Conservation (phyloP, 805 yeast species). For the Candida wancherniae region DNA sequence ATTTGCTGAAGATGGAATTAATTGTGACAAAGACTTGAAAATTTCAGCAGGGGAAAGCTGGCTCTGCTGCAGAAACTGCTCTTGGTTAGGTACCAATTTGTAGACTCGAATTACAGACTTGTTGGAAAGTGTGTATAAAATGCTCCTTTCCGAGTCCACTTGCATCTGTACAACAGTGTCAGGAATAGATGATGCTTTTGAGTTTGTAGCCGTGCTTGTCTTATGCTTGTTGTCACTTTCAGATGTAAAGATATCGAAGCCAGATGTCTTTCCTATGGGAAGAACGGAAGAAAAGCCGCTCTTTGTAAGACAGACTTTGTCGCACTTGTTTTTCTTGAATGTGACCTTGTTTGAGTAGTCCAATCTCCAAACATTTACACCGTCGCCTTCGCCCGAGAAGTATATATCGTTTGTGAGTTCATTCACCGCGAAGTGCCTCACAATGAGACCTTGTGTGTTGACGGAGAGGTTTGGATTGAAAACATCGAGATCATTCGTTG, state of each 20-base stretch:
- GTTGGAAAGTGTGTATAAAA: conserved; percentile 78
- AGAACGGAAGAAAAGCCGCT: conserved; percentile 43
- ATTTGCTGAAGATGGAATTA: conserved; percentile 54
- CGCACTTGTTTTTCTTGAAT: conserved; percentile 82
- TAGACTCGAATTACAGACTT: conserved; percentile 80
- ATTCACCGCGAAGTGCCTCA: conserved; percentile 55
- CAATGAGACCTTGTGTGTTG: conserved; percentile 72
- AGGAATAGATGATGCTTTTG: conserved; percentile 24
- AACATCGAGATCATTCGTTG: conserved; percentile 51
- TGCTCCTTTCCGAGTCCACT: conserved; percentile 71
- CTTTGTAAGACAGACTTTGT: conserved; percentile 76
- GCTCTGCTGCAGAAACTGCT: conserved; percentile 32
- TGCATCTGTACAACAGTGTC: conserved; percentile 62
- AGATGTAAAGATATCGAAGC: conserved; percentile 27
- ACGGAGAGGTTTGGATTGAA: conserved; percentile 81
- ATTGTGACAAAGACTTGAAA: conserved; percentile 43
- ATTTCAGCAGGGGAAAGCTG: conserved; percentile 43
- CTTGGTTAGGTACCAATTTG: conserved; percentile 45
- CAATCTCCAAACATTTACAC: conserved; percentile 79
- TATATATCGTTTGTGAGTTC: conserved; percentile 72
- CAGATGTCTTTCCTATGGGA: conserved; percentile 31
- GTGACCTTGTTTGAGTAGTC: conserved; percentile 77
- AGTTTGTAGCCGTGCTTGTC: conserved; percentile 13
- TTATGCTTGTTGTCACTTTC: conserved; percentile 17
- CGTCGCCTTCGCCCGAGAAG: conserved; percentile 77